Conservation (phyloP, 202 grass and related monocot genomes). For the Elaeis oleifera region DNA sequence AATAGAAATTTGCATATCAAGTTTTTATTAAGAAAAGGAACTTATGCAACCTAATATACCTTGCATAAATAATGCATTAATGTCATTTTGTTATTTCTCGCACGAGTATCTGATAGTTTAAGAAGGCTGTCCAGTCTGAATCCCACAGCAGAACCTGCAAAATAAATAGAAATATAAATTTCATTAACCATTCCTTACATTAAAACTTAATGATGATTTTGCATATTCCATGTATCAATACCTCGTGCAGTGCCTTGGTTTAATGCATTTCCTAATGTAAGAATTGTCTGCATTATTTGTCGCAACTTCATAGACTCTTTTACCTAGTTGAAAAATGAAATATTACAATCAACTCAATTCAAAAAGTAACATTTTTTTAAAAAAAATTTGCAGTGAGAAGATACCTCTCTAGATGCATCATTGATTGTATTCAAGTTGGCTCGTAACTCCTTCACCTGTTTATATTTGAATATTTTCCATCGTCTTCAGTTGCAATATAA, state of each 20-base stretch:
- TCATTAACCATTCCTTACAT: constrained; percentile 14
- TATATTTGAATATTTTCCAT: constrained; percentile 1
- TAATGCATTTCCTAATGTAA: constrained; percentile 90
- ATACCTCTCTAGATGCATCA: constrained; percentile 77
- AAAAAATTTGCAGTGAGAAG: background rate
- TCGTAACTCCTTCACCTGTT: constrained; percentile 67
- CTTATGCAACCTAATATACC: constrained; percentile 28
- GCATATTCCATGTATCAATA: constrained; percentile 31
- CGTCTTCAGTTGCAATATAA: no score
- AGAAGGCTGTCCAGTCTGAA: constrained; percentile 98
- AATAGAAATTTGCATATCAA: no score
- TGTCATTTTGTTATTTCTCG: constrained; percentile 93
- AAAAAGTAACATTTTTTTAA: constrained; percentile 12
- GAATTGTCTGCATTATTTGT: constrained; percentile 97
- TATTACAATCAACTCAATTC: constrained; percentile 12
- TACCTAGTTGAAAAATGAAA: constrained; percentile 38
- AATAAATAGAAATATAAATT: constrained; percentile 19
- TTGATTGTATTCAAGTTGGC: constrained; percentile 81
- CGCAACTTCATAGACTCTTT: constrained; percentile 83
- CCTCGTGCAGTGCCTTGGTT: constrained; percentile 92
- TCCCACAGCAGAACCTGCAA: constrained; percentile 83
- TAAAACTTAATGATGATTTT: constrained; percentile 15
- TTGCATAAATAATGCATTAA: constrained; percentile 99
- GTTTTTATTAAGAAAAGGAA: no score
- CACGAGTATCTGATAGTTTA: constrained; percentile 87